Percentiles rank a stretch among this genome's conserved stretches.
Evolutionary conservation across 345 rosid species (phyloP).

Genomic region (Populus tremula): DNA sequence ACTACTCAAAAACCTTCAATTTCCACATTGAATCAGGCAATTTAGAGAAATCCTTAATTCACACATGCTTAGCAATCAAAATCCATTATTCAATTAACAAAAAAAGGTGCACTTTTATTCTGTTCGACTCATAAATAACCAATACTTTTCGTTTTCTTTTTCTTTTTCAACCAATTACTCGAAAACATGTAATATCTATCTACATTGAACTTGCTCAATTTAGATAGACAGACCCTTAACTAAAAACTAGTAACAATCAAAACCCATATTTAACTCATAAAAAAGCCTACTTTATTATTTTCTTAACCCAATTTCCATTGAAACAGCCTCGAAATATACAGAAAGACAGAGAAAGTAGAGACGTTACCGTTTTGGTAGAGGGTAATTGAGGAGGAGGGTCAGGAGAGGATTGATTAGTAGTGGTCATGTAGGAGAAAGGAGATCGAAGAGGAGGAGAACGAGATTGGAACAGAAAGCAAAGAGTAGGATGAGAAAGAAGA

Average conservation of each 20-base stretch:
- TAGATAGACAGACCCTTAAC: not conserved
- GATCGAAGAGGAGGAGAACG: constrained; percentile 37
- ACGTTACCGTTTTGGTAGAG: constrained; percentile 48
- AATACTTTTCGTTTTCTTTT: not conserved
- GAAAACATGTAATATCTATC: not conserved
- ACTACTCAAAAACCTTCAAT: not conserved
- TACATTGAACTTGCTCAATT: not conserved
- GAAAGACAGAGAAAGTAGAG: not conserved
- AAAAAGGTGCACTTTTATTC: not conserved
- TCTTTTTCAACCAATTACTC: not conserved
- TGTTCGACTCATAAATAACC: not conserved
- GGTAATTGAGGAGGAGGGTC: constrained; percentile 34
- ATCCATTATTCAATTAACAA: not conserved
- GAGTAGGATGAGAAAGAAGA: constrained; percentile 40
- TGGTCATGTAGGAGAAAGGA: constrained; percentile 41
- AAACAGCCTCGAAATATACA: not conserved
- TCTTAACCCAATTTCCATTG: not conserved
- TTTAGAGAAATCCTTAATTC: not conserved
- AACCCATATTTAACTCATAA: not conserved
- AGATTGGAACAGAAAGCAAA: constrained; percentile 41
- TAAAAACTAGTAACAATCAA: not conserved
- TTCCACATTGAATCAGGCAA: not conserved
- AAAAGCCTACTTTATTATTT: not conserved
- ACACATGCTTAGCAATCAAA: not conserved
- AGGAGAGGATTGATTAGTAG: constrained; percentile 32